Conservation (phyloP, 768 basidiomycete species). For the Mrakia blollopis region DNA sequence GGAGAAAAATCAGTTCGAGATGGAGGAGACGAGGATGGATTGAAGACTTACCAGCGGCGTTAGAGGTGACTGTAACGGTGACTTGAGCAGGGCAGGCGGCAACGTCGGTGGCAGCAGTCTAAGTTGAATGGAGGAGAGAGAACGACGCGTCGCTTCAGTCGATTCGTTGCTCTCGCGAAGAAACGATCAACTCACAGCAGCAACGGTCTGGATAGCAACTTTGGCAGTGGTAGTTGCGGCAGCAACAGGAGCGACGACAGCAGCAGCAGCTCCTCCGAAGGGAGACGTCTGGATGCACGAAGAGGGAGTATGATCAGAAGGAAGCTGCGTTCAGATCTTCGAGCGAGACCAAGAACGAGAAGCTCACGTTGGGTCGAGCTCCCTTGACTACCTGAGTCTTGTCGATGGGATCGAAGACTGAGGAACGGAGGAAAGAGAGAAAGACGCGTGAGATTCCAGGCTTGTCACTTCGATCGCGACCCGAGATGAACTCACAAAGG, state of each 20-base stretch:
- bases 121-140: not conserved
- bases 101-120: not conserved
- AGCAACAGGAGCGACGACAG: not conserved
- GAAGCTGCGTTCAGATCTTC: no score
- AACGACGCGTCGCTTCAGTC: not conserved
- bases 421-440: not conserved
- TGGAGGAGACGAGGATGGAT: not conserved
- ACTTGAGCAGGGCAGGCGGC: not conserved
- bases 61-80: not conserved
- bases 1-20: not conserved
- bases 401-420: constrained; percentile 13
- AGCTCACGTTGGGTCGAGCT: not conserved
- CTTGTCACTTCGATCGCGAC: not conserved
- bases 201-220: not conserved
- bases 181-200: not conserved
- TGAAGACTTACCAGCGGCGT: not conserved
- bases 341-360: not conserved
- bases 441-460: not conserved
- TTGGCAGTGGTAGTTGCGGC: not conserved
- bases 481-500: not conserved
- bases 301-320: not conserved
- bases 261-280: not conserved
- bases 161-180: no score
- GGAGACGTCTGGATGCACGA: not conserved
- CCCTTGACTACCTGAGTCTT: constrained; percentile 13